Evolutionary conservation across 2,329 filamentous ascomycete genomes (phyloP), one percentile per base, ranked within the genome.

Genomic region (Neoarthrinium moseri): DNA sequence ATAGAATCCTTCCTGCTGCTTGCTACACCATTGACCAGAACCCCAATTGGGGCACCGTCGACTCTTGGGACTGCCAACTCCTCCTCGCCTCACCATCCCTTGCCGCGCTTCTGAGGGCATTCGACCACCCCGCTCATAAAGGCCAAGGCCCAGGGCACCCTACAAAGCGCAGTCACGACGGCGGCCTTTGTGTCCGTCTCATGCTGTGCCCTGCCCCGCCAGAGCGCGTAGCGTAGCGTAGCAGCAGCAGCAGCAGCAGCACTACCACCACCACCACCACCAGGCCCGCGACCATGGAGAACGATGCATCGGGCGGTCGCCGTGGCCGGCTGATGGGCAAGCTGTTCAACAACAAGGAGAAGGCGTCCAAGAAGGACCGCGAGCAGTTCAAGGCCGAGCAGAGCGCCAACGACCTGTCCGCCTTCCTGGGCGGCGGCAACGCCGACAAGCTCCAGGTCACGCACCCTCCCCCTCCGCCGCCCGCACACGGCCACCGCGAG

Each of bases 251-350:
- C n/a, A 29, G 8, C 26, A 29, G 8, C 26, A 29, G 26, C 26
- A 29, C 26, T 8, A 40, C 13, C 37, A 24, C 13, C n/a, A 27
- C 18, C 18, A 22, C 26, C 45, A 34, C 7, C 26, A 21, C 20
- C 20, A 39, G 40, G 44, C 34, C 38, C 26, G 20, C 43, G 45
- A 57, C 41, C 51, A 65, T 65, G 62, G 62, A 65, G 49, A 50
- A 58, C 45, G 59, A 63, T 34, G 47, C 51, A 45, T 47, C 55
- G 23, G 52, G 56, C 50, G 50, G 54, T 42, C 54, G 61, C 32
- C 56, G 61, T 32, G 61, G 63, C 57, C 80, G 81, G 50, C 64
- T 85, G 37, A 84, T 84, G 75, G 81, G 81, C 53, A 83, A 81
- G 69, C 69, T 85, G 47, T 83, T 83, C 57, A 72, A 72, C 46